A percentile compares a stretch with the other conserved stretches of the same genome.
These are phyloP conservation scores for Melampsora larici-populina DNA, from an alignment of 1,284 basidiomycete species.

Conservation along the genomic window DNA sequence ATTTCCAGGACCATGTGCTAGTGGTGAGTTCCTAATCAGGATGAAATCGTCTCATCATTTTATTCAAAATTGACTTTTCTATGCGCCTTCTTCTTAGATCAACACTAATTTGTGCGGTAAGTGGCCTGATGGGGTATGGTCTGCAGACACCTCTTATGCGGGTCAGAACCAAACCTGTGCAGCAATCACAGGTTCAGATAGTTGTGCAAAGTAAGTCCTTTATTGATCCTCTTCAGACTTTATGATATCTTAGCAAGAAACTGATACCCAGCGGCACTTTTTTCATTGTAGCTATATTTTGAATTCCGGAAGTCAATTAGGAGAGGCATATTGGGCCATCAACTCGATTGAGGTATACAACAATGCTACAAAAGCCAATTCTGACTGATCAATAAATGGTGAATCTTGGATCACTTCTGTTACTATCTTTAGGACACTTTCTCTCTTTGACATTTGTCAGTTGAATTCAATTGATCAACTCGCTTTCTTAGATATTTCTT, in stretches of 20 bases:
- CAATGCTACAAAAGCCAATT: not conserved
- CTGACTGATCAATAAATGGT: no score
- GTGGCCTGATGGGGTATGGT: slow-evolving; percentile 6
- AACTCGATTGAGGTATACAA: slow-evolving; percentile 13
- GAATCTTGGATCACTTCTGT: no score
- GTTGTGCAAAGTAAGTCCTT: slow-evolving; percentile 3
- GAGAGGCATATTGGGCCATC: slow-evolving; percentile 22
- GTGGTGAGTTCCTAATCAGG: not conserved
- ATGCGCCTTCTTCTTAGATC: not conserved
- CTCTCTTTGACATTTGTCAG: no score
- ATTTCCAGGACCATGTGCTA: slow-evolving; percentile 18
- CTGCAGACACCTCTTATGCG: slow-evolving; percentile 1
- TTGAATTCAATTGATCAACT: no score
- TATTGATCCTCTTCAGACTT: not conserved
- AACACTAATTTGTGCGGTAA: slow-evolving; percentile 15
- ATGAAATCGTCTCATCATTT: not conserved
- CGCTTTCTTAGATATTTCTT: no score
- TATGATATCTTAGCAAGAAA: not conserved
- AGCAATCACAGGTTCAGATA: slow-evolving; percentile 1
- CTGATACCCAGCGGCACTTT: not conserved
- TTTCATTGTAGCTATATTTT: not conserved
- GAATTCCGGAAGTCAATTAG: slow-evolving; percentile 5
- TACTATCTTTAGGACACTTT: no score
- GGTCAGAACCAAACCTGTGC: slow-evolving; percentile 7
- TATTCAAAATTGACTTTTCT: slow-evolving; percentile 1